Conservation (phyloP, 225 moss, liverwort and hornwort genomes). For the Pleurozium schreberi region DNA sequence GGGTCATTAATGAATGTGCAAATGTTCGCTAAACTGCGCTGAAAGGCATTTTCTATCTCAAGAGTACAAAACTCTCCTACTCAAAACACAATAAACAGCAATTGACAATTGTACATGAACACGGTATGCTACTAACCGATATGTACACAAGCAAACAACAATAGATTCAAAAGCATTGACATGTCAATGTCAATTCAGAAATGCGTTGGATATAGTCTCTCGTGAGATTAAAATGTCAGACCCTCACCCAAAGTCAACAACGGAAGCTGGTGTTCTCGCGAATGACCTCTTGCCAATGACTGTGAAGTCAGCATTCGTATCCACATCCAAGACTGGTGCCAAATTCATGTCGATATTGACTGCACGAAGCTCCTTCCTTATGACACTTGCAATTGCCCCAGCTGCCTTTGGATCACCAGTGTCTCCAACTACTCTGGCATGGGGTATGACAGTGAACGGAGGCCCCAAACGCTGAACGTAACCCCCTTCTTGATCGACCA, state of each 20-base stretch:
- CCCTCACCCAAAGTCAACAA: slow-evolving; percentile 50
- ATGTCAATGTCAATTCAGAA: not conserved
- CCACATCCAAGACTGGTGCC: slow-evolving; percentile 74
- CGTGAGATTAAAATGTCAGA: not conserved
- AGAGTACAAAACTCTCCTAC: not conserved
- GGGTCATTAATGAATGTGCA: not conserved
- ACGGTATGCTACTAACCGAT: not conserved
- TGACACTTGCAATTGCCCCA: slow-evolving; percentile 53
- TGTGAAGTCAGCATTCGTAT: slow-evolving; percentile 31
- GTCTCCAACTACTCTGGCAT: slow-evolving; percentile 41
- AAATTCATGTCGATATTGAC: slow-evolving; percentile 74
- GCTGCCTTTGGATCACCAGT: slow-evolving; percentile 48
- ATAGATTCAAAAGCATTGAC: not conserved
- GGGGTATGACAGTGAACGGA: slow-evolving; percentile 53
- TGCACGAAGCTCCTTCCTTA: slow-evolving; percentile 58
- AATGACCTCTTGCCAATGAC: slow-evolving; percentile 51
- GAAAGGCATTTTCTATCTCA: not conserved
- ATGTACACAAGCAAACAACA: not conserved
- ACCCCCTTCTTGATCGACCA: slow-evolving; percentile 81
- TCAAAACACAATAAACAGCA: not conserved
- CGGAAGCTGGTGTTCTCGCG: slow-evolving; percentile 19
- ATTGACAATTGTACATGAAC: not conserved
- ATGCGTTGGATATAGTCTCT: not conserved
- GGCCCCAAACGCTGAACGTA: slow-evolving; percentile 58
- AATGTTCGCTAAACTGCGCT: not conserved